These are phyloP conservation scores for Moesziomyces sp. DNA, from an alignment of 1,284 basidiomycete species.

Conservation along the genomic window DNA sequence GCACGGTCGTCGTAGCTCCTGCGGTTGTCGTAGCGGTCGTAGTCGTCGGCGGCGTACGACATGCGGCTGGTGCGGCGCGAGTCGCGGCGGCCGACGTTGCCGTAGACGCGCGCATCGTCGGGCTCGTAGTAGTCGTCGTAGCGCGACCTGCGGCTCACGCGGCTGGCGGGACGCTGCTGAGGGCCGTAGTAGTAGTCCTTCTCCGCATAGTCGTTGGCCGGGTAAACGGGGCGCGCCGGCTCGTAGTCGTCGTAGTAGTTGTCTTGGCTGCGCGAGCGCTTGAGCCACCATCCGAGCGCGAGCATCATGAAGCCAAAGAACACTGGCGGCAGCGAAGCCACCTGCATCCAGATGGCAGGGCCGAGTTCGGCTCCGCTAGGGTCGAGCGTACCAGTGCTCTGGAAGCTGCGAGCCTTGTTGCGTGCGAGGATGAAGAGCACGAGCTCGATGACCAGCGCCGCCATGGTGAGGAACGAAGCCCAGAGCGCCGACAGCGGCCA, in stretches of 20 bases:
- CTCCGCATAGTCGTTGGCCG: conserved; percentile 18
- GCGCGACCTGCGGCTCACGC: conserved; percentile 39
- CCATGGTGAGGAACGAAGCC: conserved; percentile 52
- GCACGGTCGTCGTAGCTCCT: conserved; percentile 44
- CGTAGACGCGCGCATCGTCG: conserved; percentile 45
- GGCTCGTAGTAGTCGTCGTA: conserved; percentile 49
- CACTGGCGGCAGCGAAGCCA: conserved; percentile 54
- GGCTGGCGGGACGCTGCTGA: conserved; percentile 32
- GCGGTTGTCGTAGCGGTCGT: conserved; percentile 27
- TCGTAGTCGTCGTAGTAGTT: conserved; percentile 52
- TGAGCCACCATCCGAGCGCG: conserved; percentile 43
- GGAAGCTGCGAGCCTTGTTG: conserved; percentile 27
- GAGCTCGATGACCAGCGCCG: conserved; percentile 52
- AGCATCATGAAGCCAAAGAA: conserved; percentile 55
- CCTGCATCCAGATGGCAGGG: conserved; percentile 60
- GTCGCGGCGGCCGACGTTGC: conserved; percentile 34
- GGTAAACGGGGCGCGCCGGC: conserved; percentile 39
- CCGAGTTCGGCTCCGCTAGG: conserved; percentile 32
- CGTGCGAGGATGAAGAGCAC: conserved; percentile 54
- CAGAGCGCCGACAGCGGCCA: conserved; percentile 55
- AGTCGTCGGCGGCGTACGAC: conserved; percentile 18
- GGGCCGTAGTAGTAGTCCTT: conserved; percentile 35
- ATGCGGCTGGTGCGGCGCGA: conserved; percentile 22
- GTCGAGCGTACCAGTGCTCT: conserved; percentile 14
- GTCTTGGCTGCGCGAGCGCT: conserved; percentile 36